Conservation (phyloP, 1,284 basidiomycete genomes). For the Cryptococcus deneoformans region DNA sequence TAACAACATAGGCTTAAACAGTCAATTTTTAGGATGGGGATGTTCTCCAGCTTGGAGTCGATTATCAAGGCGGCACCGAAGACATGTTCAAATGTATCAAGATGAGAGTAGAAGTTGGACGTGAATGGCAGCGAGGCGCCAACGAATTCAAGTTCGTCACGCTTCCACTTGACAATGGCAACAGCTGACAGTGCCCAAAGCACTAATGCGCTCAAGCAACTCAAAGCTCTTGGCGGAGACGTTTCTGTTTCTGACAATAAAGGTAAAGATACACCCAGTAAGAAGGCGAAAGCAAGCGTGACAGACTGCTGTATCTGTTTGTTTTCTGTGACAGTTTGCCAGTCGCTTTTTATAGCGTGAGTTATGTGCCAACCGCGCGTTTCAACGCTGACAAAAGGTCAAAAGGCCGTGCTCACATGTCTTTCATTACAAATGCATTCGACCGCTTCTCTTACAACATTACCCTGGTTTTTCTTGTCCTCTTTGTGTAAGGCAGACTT, state of each 20-base stretch:
- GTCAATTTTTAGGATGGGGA: conserved; percentile 68
- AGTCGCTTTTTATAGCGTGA: conserved; percentile 89
- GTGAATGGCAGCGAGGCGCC: conserved; percentile 82
- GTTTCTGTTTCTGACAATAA: conserved; percentile 17
- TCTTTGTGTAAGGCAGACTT: conserved; percentile 60
- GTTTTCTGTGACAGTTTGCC: conserved; percentile 89
- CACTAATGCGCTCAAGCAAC: conserved; percentile 45
- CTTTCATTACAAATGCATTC: conserved; percentile 98
- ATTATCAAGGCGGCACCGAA: conserved; percentile 96
- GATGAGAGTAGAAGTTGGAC: conserved; percentile 81
- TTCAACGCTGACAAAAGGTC: background rate
- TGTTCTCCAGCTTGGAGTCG: conserved; percentile 92
- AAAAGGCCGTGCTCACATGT: conserved; percentile 84
- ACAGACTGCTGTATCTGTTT: conserved; percentile 97
- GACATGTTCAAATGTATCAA: conserved; percentile 98
- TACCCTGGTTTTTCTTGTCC: conserved; percentile 95
- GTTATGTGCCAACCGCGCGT: conserved; percentile 7
- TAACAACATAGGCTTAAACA: no score
- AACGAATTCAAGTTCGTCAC: conserved; percentile 91
- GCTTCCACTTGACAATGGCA: background rate
- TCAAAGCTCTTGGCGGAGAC: conserved; percentile 39
- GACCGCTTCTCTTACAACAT: conserved; percentile 80
- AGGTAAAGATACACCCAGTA: conserved; percentile 15
- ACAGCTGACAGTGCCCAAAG: conserved; percentile 18
- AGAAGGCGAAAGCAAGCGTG: conserved; percentile 50